Percentiles rank a stretch among this genome's conserved stretches.
Conservation (phyloP, 768 basidiomycete species). For the Termitomyces sp. region DNA sequence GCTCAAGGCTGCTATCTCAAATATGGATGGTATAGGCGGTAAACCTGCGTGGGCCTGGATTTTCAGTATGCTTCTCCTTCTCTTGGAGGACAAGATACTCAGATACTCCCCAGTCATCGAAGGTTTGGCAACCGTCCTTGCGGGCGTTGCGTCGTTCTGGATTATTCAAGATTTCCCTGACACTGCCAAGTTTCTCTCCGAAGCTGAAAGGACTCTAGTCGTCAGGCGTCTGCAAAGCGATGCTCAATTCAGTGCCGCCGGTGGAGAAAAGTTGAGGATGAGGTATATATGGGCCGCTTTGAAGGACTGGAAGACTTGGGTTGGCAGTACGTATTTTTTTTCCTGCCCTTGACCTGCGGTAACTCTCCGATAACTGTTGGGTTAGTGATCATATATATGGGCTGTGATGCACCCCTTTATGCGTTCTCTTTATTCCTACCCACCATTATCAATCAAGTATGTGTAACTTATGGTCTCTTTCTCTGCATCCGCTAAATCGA, state of each 20-base stretch:
- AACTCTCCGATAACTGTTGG: not conserved
- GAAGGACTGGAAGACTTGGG: conserved; percentile 74
- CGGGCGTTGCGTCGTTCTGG: conserved; percentile 65
- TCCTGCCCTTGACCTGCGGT: not conserved
- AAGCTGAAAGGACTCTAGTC: conserved; percentile 65
- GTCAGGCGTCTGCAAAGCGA: conserved; percentile 65
- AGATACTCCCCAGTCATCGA: conserved; percentile 46
- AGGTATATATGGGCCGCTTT: conserved; percentile 60
- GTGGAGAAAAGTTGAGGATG: conserved; percentile 56
- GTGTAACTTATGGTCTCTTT: conserved; percentile 15
- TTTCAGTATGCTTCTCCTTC: conserved; percentile 43
- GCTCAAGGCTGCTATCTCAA: conserved; percentile 59
- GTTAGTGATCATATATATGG: conserved; percentile 55
- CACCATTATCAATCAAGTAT: conserved; percentile 70
- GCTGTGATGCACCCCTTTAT: conserved; percentile 66
- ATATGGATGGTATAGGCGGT: conserved; percentile 69
- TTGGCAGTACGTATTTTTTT: conserved; percentile 42
- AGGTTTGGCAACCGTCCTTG: conserved; percentile 67
- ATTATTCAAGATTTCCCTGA: conserved; percentile 85
- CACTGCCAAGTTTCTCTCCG: conserved; percentile 74
- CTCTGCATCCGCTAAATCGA: conserved; percentile 5
- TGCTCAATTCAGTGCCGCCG: conserved; percentile 67
- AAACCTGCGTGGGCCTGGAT: conserved; percentile 73
- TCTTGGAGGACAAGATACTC: not conserved
- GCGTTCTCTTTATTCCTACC: conserved; percentile 79